Evolutionary conservation across 1,284 basidiomycete species (phyloP).

Genomic region (Puccinia polysora): DNA sequence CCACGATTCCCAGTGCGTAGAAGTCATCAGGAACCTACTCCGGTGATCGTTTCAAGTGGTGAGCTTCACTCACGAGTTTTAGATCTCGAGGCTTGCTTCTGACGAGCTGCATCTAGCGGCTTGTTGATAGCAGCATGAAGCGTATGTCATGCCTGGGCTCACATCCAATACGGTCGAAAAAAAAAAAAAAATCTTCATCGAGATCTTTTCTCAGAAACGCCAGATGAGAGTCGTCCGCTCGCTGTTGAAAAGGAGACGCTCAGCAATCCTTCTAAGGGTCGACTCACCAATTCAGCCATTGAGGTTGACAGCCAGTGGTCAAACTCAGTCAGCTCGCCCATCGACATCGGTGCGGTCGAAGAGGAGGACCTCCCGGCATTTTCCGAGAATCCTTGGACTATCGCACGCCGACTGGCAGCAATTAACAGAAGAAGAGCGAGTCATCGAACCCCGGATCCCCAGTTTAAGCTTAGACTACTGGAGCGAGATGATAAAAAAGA

Average conservation of each 20-base stretch:
- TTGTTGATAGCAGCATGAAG: too few species aligned
- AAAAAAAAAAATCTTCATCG: too few species aligned
- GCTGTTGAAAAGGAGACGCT: neutral
- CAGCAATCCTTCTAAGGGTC: neutral
- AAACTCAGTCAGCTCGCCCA: neutral
- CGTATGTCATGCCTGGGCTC: too few species aligned
- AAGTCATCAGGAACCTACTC: constrained; percentile 3
- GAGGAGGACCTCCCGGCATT: constrained; percentile 7
- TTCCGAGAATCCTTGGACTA: constrained; percentile 26
- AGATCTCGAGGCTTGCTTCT: neutral
- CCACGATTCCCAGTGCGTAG: neutral
- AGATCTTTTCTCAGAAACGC: too few species aligned
- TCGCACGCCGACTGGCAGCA: constrained; percentile 26
- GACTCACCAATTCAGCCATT: neutral
- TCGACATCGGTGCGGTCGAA: constrained; percentile 23
- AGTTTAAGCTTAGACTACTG: constrained; percentile 3
- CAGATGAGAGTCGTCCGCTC: too few species aligned
- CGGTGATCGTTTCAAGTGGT: neutral
- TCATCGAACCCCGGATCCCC: neutral
- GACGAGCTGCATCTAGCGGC: neutral
- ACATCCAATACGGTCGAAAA: too few species aligned
- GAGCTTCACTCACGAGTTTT: neutral
- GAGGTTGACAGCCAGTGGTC: constrained; percentile 8
- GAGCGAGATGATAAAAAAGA: neutral
- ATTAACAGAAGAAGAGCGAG: constrained; percentile 22